Base-by-base conservation (phyloP, 306 rosid genomes). In the Arachis hypogaea region DNA sequence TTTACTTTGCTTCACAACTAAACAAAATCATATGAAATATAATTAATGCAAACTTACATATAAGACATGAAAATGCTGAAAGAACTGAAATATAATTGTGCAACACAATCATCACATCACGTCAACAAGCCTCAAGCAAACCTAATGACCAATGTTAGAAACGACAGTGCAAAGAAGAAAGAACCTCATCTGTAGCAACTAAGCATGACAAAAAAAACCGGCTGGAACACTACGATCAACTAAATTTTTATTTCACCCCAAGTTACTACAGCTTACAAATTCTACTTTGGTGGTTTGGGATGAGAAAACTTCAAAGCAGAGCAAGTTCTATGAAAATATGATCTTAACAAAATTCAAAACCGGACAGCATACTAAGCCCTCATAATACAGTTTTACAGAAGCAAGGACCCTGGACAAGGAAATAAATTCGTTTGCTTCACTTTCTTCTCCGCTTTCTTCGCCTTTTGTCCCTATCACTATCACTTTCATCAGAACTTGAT, bases 381-480 rank as follows among this genome's bases (percentile, higher is more conserved):
- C 49, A 30, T 12, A 61, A 51, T 51, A 51, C 61, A 62, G 30
- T 58, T 52, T 62, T 62, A 71, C 4, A 6, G 36, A 69, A n/a
- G 76, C 76, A 77, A 29, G 49, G 59, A 49, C 9, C 42, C 36
- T 38, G 1, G 10, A 66, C 41, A 29, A 36, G 11, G 66, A 52
- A 42, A n/a, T 29, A 42, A 65, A 69, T 22, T 22, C 28, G 28
- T 22, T 22, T 28, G 54, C 78, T 14, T 67, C 77, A 85, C 43
- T 85, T 85, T 79, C 86, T 82, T 61, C 92, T 84, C 9, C 89
- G 82, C 76, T 92, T 92, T 65, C 78, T 81, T 2, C 30, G 76
- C 64, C 56, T 87, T 46, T 72, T 85, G 7, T 76, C 82, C 10
- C 22, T 8, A 3, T 33, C 49, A 60, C 92, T 89, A 3, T 33